Percentiles rank a stretch among this genome's conserved stretches.
Conservation (phyloP, 345 rosid species). For the Viola odorata region DNA sequence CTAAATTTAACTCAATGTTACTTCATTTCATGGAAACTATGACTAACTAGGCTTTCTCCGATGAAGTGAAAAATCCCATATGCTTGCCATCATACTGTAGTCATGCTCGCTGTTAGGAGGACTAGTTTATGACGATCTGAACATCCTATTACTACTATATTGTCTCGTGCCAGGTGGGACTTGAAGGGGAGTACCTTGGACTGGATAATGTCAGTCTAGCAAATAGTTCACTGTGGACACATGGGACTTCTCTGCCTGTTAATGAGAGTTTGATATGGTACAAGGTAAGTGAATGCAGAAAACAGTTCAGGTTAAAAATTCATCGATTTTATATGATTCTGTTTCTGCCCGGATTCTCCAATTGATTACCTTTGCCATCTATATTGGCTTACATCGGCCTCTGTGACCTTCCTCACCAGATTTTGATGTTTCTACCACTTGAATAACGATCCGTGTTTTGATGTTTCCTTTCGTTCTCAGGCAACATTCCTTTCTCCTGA, state of each 20-base stretch:
- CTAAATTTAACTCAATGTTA: too few relatives aligned
- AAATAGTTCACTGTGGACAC: constrained; percentile 50
- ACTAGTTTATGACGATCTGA: background rate
- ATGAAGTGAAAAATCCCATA: background rate
- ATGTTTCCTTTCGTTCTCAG: constrained; percentile 18
- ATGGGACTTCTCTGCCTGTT: constrained; percentile 31
- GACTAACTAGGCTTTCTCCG: too few relatives aligned
- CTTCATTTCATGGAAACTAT: too few relatives aligned
- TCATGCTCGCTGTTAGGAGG: background rate
- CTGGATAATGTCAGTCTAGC: constrained; percentile 34
- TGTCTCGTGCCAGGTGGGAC: constrained; percentile 42
- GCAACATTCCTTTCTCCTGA: constrained; percentile 35
- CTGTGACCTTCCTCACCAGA: too few relatives aligned
- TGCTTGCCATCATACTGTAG: background rate
- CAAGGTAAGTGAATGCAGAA: constrained; percentile 31
- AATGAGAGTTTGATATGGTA: constrained; percentile 56
- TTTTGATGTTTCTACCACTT: too few relatives aligned
- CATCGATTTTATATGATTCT: background rate
- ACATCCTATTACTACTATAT: background rate
- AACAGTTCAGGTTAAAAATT: background rate
- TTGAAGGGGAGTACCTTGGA: constrained; percentile 51
- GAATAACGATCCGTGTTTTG: background rate
- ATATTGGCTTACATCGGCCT: background rate
- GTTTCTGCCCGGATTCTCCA: background rate
- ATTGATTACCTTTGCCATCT: background rate